Evolutionary conservation across 139 green algal species (phyloP).

Genomic region (Micromonas commoda): DNA sequence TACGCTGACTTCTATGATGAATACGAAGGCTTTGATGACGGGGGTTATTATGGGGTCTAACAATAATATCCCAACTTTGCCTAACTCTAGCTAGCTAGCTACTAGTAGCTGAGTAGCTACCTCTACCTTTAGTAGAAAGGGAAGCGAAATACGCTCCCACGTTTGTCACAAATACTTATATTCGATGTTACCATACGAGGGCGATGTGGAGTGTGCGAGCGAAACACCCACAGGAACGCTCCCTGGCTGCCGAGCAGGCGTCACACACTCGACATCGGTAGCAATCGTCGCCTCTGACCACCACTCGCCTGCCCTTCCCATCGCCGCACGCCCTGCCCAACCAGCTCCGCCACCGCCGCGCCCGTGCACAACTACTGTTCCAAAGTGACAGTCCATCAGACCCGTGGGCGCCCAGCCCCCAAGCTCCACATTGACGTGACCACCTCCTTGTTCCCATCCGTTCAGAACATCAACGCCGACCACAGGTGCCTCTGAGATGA

Average conservation of each 20-base stretch:
- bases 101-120: too few species aligned
- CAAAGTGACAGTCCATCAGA: neutral
- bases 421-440: neutral
- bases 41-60: too few species aligned
- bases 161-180: neutral
- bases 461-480: neutral
- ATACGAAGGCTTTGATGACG: too few species aligned
- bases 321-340: neutral
- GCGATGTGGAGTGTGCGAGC: neutral
- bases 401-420: neutral
- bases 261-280: conserved; percentile 5
- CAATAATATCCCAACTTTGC: too few species aligned
- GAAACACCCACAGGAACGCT: neutral
- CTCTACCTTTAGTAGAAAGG: too few species aligned
- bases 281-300: neutral
- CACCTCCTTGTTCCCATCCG: conserved; percentile 1
- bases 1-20: too few species aligned
- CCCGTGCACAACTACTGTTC: neutral
- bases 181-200: neutral
- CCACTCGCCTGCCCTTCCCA: neutral
- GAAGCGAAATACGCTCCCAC: neutral
- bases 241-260: neutral
- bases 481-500: neutral
- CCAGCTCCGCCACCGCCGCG: neutral
- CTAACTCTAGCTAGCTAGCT: too few species aligned